Evolutionary conservation across 164 flowering plant genomes (phyloP), one percentile per base, ranked within the genome.

Genomic region (Tinospora cordifolia): DNA sequence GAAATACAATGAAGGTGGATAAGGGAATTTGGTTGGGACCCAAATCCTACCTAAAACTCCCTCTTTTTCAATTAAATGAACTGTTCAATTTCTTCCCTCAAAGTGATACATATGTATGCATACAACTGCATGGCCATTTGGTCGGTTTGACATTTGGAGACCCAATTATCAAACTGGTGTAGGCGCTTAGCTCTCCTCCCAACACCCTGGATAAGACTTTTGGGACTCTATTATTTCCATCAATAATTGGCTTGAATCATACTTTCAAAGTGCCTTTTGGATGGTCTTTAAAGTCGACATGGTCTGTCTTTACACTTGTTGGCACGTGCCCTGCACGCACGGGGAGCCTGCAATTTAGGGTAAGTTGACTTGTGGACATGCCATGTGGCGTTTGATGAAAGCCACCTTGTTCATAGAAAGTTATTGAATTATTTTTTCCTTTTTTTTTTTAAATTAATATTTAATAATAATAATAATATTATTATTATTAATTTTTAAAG

Each of bases 141-240:
- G 60, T 54, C 60, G 60, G 60, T 54, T 54, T 54, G 60, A 54
- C n/a, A 54, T 54, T 54, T 21, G 60, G n/a, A n/a, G 60, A 54
- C 60, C 22, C 24, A 30, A 30, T 30, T 54, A 21, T 54, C 60
- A 21, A 54, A 15, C 60, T 8, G 6, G 7, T 21, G 6, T 4
- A 41, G 21, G 2, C 2, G 12, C 47, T 44, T 8, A 54, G 8
- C 19, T 19, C 21, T 6, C 21, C 21, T 5, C 10, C 9, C n/a
- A 3, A 19, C 25, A 54, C 19, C 60, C 3, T 21, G n/a, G 1
- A 2, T 0, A 54, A 54, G 60, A 54, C 60, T 54, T 54, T 54
- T 54, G 60, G 60, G 21, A 54, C 60, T 19, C 21, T 19, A n/a
- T 19, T 44, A 30, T 30, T 54, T 15, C n/a, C 1, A 1, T 54